A percentile compares a stretch with the other conserved stretches of the same genome.
Evolutionary conservation across 2,329 filamentous ascomycete genomes (phyloP).

Genomic region (Dissoconium aciculare): DNA sequence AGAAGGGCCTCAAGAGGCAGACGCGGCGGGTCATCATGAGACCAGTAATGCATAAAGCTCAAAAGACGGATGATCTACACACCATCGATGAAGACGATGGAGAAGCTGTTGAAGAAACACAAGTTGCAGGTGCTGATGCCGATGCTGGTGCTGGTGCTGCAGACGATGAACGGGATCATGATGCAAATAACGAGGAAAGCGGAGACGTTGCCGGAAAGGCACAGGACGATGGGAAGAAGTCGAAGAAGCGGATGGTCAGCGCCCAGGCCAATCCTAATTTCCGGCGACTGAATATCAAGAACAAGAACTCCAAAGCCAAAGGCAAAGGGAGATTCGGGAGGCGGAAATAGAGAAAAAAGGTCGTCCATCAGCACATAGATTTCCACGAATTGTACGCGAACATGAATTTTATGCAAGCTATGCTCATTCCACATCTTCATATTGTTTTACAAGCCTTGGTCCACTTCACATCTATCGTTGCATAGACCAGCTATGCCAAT

Average conservation of each 20-base stretch:
- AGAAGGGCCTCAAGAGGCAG: slow-evolving; percentile 70
- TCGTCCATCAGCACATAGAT: too few relatives aligned
- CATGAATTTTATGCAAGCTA: too few relatives aligned
- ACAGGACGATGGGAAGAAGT: slow-evolving; percentile 2
- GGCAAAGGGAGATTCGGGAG: slow-evolving; percentile 28
- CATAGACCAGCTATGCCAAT: slow-evolving; percentile 33
- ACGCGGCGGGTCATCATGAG: slow-evolving; percentile 50
- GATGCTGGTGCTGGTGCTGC: neutral
- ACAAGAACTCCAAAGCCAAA: slow-evolving; percentile 30
- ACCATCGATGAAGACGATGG: slow-evolving; percentile 5
- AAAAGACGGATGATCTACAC: slow-evolving; percentile 15
- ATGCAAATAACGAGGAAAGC: slow-evolving; percentile 1
- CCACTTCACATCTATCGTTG: slow-evolving; percentile 18
- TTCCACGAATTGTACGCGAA: too few relatives aligned
- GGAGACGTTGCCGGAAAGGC: slow-evolving; percentile 3
- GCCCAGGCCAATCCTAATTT: slow-evolving; percentile 35
- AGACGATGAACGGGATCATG: neutral
- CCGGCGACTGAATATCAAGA: slow-evolving; percentile 36
- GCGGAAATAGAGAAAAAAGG: slow-evolving; percentile 12
- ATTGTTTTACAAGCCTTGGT: too few relatives aligned
- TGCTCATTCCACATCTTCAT: too few relatives aligned
- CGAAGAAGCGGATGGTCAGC: slow-evolving; percentile 27
- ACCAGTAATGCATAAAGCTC: slow-evolving; percentile 20
- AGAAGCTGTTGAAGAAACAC: slow-evolving; percentile 6
- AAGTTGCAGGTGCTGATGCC: slow-evolving; percentile 4